A percentile compares a stretch with the other conserved stretches of the same genome.
These are phyloP conservation scores for Peterozyma xylosa DNA, from an alignment of 805 yeast species.

Conservation along the genomic window DNA sequence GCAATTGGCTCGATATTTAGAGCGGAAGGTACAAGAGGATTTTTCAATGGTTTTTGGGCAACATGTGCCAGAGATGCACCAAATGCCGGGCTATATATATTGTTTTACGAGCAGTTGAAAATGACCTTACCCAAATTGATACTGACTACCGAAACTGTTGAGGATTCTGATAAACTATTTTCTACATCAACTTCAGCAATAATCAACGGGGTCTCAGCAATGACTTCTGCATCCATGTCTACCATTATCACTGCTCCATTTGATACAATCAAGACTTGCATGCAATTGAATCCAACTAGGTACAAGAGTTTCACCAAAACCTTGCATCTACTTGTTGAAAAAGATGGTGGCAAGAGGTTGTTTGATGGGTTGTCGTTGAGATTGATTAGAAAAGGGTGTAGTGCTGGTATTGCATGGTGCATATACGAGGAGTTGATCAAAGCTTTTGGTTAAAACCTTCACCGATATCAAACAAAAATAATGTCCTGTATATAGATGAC, in stretches of 20 bases:
- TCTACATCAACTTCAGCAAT: slow-evolving; percentile 38
- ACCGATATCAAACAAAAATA: too few relatives aligned
- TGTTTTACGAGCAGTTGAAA: slow-evolving; percentile 76
- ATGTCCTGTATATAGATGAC: too few relatives aligned
- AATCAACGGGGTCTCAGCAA: slow-evolving; percentile 71
- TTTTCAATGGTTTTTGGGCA: slow-evolving; percentile 82
- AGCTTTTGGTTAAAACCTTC: slow-evolving; percentile 1
- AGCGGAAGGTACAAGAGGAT: slow-evolving; percentile 53
- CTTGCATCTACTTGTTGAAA: slow-evolving; percentile 25
- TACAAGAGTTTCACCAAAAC: slow-evolving; percentile 37
- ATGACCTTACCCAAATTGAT: slow-evolving; percentile 37
- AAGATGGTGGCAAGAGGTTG: slow-evolving; percentile 45
- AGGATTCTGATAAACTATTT: slow-evolving; percentile 10
- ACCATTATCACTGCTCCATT: slow-evolving; percentile 91
- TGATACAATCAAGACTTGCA: slow-evolving; percentile 86
- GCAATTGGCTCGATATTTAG: slow-evolving; percentile 52
- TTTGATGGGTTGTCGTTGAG: slow-evolving; percentile 84
- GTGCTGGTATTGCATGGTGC: slow-evolving; percentile 97
- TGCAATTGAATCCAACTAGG: slow-evolving; percentile 60
- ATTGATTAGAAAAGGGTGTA: slow-evolving; percentile 74
- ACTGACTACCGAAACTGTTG: slow-evolving; percentile 11
- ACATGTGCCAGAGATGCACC: slow-evolving; percentile 92
- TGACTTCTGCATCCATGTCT: slow-evolving; percentile 68
- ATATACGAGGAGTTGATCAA: slow-evolving; percentile 84
- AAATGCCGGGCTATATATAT: slow-evolving; percentile 87